A percentile compares a stretch with the other conserved stretches of the same genome.
Evolutionary conservation across 2,329 filamentous ascomycete species (phyloP).

Genomic region (Anthostomella pinea): DNA sequence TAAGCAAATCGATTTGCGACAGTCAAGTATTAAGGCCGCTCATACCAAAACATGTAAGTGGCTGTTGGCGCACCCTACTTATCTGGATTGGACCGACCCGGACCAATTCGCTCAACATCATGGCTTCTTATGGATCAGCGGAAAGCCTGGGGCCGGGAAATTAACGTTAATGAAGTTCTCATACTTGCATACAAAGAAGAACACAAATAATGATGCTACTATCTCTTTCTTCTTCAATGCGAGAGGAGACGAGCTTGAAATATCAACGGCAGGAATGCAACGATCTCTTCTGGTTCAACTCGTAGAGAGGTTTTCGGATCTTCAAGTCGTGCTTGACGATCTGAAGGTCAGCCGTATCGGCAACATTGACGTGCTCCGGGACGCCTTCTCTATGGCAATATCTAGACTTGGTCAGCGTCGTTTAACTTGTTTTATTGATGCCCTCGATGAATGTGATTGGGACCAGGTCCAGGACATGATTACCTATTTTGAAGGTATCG

Average conservation of each 20-base stretch:
- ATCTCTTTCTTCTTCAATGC: conserved; percentile 49
- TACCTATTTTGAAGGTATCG: conserved; percentile 6
- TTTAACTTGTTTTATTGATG: conserved; percentile 14
- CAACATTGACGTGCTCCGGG: conserved; percentile 2
- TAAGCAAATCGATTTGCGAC: conserved; percentile 18
- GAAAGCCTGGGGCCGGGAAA: conserved; percentile 41
- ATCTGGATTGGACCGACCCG: conserved; percentile 33
- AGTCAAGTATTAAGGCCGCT: conserved; percentile 14
- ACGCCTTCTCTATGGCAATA: conserved; percentile 2
- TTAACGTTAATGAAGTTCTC: conserved; percentile 42
- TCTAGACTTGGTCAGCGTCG: conserved; percentile 1
- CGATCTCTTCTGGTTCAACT: conserved; percentile 46
- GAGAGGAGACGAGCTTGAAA: conserved; percentile 41
- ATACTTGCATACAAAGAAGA: conserved; percentile 8
- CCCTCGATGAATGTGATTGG: conserved; percentile 15
- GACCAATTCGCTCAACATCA: conserved; percentile 24
- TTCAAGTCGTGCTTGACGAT: conserved; percentile 31
- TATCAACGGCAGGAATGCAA: conserved; percentile 44
- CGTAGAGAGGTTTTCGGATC: conserved; percentile 30
- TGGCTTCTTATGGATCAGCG: conserved; percentile 44
- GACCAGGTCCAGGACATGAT: conserved; percentile 12
- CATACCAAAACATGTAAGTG: conserved; percentile 24
- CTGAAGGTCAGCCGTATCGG: background rate
- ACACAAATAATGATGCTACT: conserved; percentile 5
- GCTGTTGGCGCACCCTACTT: conserved; percentile 24